Base-by-base conservation (phyloP, 169 alveolate species). In the Plasmodium cynomolgi region DNA sequence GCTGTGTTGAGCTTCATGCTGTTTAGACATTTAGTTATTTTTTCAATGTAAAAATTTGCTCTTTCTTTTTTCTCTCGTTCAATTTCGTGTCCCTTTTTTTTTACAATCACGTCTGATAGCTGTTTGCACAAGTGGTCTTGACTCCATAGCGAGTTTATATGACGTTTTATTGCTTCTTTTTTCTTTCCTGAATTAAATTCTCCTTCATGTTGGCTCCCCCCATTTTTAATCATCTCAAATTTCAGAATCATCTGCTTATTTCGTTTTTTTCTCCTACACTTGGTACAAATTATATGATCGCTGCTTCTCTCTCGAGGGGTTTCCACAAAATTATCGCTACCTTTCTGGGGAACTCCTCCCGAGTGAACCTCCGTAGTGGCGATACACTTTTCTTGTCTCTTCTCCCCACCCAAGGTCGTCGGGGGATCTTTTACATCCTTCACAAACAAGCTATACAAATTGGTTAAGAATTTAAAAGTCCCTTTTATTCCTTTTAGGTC, bases 1-100 rank as follows among this genome's bases (percentile, higher is more conserved):
- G 96, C 97, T 44, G 95, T 95, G 81, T 97, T 97, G 34, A 97
- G 81, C 56, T 94, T 80, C 92, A 92, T 72, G 33, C 92, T 81
- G 71, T 97, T 97, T 58, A 97, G 84, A 41, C 92, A 91, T 34
- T 71, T 29, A 2, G 98, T 95, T 17, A 97, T 92, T 26, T 71
- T 81, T 33, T 91, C 68, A 34, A 96, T 91, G 56, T 85, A 90
- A 90, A 62, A 90, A 81, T 90, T 90, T 81, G 85, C 79, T 41
- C 33, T 90, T 90, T 80, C 58, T 90, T 90, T 90, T 71, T 90
- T 90, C 17, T 77, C 93, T 13, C 31, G 37, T 80, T 90, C 94
- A 20, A 80, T 80, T 20, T 90, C 91, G 2, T 26, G 31, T 5
- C 1, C 23, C 72, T 62, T 90, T 31, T 39, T 84, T 83, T 71